Percentiles rank a stretch among this genome's conserved stretches.
These are phyloP conservation scores for Novymonas esmeraldas DNA, from an alignment of 208 protist genomes.

Conservation along the genomic window DNA sequence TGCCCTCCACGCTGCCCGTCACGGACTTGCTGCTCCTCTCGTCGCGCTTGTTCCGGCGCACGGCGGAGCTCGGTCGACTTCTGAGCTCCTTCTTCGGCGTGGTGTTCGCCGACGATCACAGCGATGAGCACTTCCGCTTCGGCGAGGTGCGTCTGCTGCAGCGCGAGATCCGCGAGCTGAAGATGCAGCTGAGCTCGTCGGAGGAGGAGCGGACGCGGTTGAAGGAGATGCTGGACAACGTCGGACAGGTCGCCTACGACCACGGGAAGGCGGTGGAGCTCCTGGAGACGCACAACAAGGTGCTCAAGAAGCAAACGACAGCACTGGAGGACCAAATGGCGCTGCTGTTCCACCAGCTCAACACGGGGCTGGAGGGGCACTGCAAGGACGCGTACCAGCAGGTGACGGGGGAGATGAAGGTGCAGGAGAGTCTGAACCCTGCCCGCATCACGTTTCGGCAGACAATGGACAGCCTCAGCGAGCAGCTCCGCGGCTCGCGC, in stretches of 20 bases:
- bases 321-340: constrained; percentile 93
- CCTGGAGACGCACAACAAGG: constrained; percentile 85
- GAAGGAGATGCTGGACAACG: constrained; percentile 79
- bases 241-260: constrained; percentile 76
- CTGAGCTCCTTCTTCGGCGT: constrained; percentile 90
- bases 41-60: constrained; percentile 87
- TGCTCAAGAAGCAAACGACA: constrained; percentile 78
- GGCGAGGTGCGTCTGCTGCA: constrained; percentile 85
- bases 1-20: constrained; percentile 74
- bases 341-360: constrained; percentile 89
- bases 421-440: constrained; percentile 81
- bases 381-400: constrained; percentile 80
- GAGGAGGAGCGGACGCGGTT: constrained; percentile 67
- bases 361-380: constrained; percentile 74
- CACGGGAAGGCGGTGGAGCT: constrained; percentile 83
- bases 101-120: constrained; percentile 83
- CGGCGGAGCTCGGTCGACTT: constrained; percentile 74
- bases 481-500: constrained; percentile 78
- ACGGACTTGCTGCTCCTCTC: constrained; percentile 88
- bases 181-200: constrained; percentile 53
- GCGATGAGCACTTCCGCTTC: constrained; percentile 91
- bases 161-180: constrained; percentile 65
- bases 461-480: constrained; percentile 89
- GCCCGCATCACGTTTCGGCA: constrained; percentile 84
- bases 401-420: constrained; percentile 72